phyloP scores from a whole-genome alignment of 257 asterid species.

The Primulina tabacum region DNA sequence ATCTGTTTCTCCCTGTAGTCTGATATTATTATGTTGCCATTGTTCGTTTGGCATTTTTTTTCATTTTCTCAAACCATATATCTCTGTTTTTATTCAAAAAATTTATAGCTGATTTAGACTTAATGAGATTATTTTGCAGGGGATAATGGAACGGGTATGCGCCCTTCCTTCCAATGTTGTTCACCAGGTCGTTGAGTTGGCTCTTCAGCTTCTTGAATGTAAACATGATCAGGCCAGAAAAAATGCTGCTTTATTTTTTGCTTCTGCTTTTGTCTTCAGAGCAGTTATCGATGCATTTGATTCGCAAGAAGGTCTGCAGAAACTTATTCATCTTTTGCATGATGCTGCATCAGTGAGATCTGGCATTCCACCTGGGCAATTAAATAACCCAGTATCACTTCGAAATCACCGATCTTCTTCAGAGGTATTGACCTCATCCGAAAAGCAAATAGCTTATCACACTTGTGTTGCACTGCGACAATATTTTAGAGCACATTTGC shows the following conservation, averaged over 20 bases:
- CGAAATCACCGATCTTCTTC: conserved; percentile 82
- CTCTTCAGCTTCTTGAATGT: conserved; percentile 84
- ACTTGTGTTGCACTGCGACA: conserved; percentile 86
- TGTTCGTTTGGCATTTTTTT: neutral
- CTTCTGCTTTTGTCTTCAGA: conserved; percentile 91
- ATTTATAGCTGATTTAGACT: conserved; percentile 15
- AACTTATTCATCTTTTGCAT: conserved; percentile 69
- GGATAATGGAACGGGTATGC: conserved; percentile 98
- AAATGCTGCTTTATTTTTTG: conserved; percentile 88
- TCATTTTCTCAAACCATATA: neutral
- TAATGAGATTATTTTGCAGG: conserved; percentile 41
- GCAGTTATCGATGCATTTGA: conserved; percentile 89
- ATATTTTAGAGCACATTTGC: conserved; percentile 91
- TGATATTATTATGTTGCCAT: neutral
- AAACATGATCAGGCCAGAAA: conserved; percentile 84
- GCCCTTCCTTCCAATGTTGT: conserved; percentile 82
- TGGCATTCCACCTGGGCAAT: conserved; percentile 69
- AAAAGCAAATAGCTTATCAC: conserved; percentile 95
- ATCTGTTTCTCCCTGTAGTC: conserved; percentile 17
- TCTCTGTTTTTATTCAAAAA: conserved; percentile 2
- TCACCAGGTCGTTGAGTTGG: conserved; percentile 79
- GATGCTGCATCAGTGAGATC: conserved; percentile 98
- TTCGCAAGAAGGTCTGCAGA: conserved; percentile 87
- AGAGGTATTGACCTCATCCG: conserved; percentile 85
- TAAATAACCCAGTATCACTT: conserved; percentile 61